A percentile compares a stretch with the other conserved stretches of the same genome.
These are phyloP conservation scores for Balamuthia mandrillaris DNA, from an alignment of 208 protist genomes.

Conservation along the genomic window DNA sequence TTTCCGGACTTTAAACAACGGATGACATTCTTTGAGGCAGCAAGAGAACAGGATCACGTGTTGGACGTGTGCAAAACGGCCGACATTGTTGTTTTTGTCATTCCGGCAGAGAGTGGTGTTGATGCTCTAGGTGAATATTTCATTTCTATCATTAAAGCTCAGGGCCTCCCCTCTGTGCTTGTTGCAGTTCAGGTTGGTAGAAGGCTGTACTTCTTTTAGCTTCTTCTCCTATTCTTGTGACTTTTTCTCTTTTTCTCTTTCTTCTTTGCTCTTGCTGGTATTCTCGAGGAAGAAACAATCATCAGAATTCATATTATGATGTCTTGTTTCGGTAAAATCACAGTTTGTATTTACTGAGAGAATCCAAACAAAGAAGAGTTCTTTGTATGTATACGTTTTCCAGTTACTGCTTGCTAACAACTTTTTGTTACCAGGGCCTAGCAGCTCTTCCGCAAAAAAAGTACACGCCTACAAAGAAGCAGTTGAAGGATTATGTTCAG, in stretches of 20 bases:
- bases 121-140: conserved; percentile 18
- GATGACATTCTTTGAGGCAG: conserved; percentile 19
- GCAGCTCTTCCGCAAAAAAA: conserved; percentile 16
- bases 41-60: not conserved
- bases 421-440: not conserved
- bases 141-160: conserved; percentile 18
- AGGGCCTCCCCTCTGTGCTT: conserved; percentile 29
- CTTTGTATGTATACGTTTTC: too few relatives aligned
- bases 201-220: not conserved
- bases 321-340: too few relatives aligned
- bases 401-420: not conserved
- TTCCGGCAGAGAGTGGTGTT: not conserved
- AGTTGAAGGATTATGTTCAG: conserved; percentile 20
- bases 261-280: not conserved
- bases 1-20: conserved; percentile 36
- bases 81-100: conserved; percentile 14
- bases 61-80: conserved; percentile 21
- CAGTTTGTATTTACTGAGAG: too few relatives aligned
- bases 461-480: conserved; percentile 29
- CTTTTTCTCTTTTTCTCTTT: not conserved
- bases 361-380: too few relatives aligned
- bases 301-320: too few relatives aligned
- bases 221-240: not conserved
- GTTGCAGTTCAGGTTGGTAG: conserved; percentile 12
- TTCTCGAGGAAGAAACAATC: conserved; percentile 1